A percentile compares a stretch with the other conserved stretches of the same genome.
phyloP scores from a whole-genome alignment of 139 green algal genomes.

The Ettlia oleoabundans region DNA sequence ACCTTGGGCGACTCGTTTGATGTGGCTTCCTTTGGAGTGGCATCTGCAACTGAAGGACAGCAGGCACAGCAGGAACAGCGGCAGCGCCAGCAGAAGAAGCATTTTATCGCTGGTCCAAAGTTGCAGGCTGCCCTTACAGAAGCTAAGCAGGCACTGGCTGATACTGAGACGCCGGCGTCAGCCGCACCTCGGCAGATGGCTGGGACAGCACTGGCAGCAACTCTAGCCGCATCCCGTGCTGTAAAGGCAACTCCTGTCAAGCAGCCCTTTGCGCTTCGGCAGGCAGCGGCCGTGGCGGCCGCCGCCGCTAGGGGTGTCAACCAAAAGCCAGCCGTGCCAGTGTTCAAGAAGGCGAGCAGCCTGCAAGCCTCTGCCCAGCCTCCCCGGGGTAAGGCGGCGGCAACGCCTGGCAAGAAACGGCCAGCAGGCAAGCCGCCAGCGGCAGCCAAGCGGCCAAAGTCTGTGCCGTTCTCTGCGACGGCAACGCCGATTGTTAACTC shows the following conservation, averaged over 20 bases:
- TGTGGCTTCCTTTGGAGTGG: background rate
- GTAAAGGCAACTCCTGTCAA: background rate
- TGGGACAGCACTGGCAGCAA: too few relatives aligned
- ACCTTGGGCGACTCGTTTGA: background rate
- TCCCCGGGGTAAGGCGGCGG: too few relatives aligned
- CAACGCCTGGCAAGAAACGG: background rate
- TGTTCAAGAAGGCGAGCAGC: slow-evolving; percentile 22
- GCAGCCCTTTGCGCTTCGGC: background rate
- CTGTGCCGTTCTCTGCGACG: background rate
- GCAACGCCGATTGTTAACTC: too few relatives aligned
- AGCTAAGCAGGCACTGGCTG: background rate
- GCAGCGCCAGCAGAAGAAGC: background rate
- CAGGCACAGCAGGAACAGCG: background rate
- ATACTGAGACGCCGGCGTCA: background rate
- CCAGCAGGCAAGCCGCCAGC: background rate
- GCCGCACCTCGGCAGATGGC: too few relatives aligned
- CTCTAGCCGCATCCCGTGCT: too few relatives aligned
- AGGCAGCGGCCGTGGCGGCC: background rate
- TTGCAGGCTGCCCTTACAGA: background rate
- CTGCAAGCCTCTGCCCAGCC: background rate
- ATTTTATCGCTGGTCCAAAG: background rate
- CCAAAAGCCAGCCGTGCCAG: background rate
- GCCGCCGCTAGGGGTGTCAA: background rate
- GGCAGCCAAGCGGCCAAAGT: background rate
- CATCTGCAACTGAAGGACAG: background rate